Evolutionary conservation across 306 rosid species (phyloP).

Genomic region (Cicer cuneatum): DNA sequence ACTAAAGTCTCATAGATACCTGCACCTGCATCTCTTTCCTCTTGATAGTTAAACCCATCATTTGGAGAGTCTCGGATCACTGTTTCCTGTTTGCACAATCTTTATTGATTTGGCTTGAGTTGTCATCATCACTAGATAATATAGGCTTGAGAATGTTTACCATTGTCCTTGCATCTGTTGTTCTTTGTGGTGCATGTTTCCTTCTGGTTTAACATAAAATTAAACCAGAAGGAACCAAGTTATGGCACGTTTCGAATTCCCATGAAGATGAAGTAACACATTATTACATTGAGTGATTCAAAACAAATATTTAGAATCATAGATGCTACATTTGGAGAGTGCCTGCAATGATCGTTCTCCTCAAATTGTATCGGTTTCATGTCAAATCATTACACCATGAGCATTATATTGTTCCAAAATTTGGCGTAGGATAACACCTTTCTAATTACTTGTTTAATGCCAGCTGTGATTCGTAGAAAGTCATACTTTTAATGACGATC

Average conservation of each 20-base stretch:
- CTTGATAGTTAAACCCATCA: neutral
- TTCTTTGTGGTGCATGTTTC: neutral
- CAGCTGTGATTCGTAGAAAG: neutral
- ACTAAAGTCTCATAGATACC: neutral
- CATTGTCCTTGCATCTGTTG: neutral
- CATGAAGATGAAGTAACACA: neutral
- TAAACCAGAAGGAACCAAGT: neutral
- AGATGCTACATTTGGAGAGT: neutral
- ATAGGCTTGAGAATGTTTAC: neutral
- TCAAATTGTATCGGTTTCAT: neutral
- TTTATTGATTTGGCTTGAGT: neutral
- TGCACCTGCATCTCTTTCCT: neutral
- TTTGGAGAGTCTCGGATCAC: neutral
- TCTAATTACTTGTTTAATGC: neutral
- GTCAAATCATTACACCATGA: neutral
- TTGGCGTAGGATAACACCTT: neutral
- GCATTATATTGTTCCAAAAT: neutral
- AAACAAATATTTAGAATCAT: neutral
- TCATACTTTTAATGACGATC: slow-evolving; percentile 25
- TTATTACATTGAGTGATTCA: neutral
- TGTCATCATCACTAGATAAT: neutral
- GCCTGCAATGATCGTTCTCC: too few relatives aligned
- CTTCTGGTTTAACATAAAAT: neutral
- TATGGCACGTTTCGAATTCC: neutral
- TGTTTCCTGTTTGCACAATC: neutral